Evolutionary conservation across 805 yeast genomes (phyloP).

Genomic region (Nakazawaea populi): DNA sequence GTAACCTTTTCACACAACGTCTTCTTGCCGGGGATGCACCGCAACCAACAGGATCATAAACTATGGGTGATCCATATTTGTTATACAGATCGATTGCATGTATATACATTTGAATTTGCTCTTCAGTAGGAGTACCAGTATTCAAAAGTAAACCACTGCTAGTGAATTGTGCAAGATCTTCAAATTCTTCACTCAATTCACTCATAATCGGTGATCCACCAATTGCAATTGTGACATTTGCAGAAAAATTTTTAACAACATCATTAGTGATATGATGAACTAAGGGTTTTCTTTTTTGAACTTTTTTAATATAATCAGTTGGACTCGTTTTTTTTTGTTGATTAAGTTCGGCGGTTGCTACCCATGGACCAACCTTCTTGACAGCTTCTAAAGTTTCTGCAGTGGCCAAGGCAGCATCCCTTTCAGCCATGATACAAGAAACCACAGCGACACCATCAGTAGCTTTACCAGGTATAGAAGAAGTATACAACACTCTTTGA

Average conservation of each 20-base stretch:
- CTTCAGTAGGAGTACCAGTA: conserved; percentile 63
- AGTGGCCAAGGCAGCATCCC: conserved; percentile 49
- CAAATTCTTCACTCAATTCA: conserved; percentile 61
- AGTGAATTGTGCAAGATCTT: conserved; percentile 54
- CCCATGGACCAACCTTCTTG: conserved; percentile 23
- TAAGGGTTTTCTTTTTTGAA: conserved; percentile 39
- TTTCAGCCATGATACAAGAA: conserved; percentile 71
- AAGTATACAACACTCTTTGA: conserved; percentile 47
- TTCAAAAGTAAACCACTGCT: conserved; percentile 57
- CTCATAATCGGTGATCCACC: conserved; percentile 92
- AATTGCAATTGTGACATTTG: conserved; percentile 76
- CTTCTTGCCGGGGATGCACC: conserved; percentile 69
- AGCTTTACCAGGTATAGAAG: conserved; percentile 35
- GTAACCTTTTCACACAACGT: conserved; percentile 37
- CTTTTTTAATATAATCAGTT: too few relatives aligned
- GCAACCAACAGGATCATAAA: conserved; percentile 91
- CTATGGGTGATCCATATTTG: conserved; percentile 48
- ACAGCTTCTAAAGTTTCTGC: conserved; percentile 25
- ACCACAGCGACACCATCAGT: conserved; percentile 88
- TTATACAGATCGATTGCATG: conserved; percentile 58
- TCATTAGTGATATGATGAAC: conserved; percentile 85
- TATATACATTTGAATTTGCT: conserved; percentile 34
- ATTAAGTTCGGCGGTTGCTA: neutral
- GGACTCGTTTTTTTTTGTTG: too few relatives aligned
- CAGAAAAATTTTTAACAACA: conserved; percentile 86